phyloP scores from a whole-genome alignment of 805 yeast genomes.

The Zygosaccharomyces bisporus region DNA sequence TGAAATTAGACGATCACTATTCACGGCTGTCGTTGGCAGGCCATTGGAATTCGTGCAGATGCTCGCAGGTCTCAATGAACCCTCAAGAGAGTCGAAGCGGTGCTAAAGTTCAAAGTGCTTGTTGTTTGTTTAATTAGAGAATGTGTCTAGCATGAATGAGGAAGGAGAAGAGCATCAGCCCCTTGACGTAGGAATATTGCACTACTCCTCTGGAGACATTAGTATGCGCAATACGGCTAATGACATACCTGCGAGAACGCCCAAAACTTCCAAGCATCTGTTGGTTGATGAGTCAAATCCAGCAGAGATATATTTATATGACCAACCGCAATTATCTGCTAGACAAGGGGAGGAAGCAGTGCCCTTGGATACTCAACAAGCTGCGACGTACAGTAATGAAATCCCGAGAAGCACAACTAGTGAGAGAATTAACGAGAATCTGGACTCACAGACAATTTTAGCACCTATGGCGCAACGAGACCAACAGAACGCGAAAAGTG shows the following conservation, averaged over 20 bases:
- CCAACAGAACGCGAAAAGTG: not conserved
- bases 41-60: not conserved
- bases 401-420: not conserved
- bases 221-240: conserved; percentile 4
- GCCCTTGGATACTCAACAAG: conserved; percentile 1
- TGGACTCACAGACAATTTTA: not conserved
- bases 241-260: conserved; percentile 1
- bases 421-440: not conserved
- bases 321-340: conserved; percentile 15
- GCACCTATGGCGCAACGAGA: conserved; percentile 2
- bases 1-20: too few species aligned
- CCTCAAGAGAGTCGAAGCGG: not conserved
- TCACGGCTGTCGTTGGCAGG: too few species aligned
- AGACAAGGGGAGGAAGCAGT: not conserved
- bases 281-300: conserved; percentile 12
- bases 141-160: conserved; percentile 14
- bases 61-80: not conserved
- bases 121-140: not conserved
- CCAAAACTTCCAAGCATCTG: conserved; percentile 4
- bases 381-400: not conserved
- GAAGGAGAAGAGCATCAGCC: conserved; percentile 17
- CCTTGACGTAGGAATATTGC: conserved; percentile 14
- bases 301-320: conserved; percentile 22
- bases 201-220: conserved; percentile 13
- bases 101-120: too few species aligned